Conservation (phyloP, 306 rosid genomes). For the Malus asiatica region DNA sequence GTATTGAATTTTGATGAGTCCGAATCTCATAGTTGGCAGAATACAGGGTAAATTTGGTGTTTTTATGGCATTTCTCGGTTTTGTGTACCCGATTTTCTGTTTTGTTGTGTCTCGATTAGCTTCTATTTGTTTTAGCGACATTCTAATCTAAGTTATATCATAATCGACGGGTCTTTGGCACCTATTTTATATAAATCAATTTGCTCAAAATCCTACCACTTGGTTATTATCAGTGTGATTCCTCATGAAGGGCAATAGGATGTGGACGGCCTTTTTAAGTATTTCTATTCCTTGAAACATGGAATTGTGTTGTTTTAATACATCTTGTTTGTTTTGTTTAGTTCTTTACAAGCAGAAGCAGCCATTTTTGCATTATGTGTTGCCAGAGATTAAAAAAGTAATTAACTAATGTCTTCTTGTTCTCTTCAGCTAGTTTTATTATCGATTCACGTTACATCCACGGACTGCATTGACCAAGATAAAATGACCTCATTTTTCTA, state of each 20-base stretch:
- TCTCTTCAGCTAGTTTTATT: conserved; percentile 43
- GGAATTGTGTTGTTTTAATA: conserved; percentile 10
- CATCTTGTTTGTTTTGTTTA: conserved; percentile 4
- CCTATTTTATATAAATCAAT: conserved; percentile 9
- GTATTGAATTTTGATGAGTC: neutral
- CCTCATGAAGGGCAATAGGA: conserved; percentile 22
- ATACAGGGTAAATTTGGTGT: neutral
- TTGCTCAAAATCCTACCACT: conserved; percentile 13
- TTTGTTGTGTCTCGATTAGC: conserved; percentile 17
- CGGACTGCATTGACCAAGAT: conserved; percentile 36
- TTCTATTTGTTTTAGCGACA: conserved; percentile 1
- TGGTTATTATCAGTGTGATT: conserved; percentile 37
- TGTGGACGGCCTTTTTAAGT: conserved; percentile 32
- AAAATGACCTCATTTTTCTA: conserved; percentile 26
- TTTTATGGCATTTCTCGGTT: too few relatives aligned
- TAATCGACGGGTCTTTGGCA: neutral
- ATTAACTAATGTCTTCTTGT: conserved; percentile 32
- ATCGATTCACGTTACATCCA: conserved; percentile 11
- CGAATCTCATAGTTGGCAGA: neutral
- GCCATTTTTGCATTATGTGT: conserved; percentile 32
- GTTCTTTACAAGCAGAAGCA: conserved; percentile 18
- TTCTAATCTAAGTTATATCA: too few relatives aligned
- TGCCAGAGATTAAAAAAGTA: conserved; percentile 27
- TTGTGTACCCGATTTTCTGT: neutral
- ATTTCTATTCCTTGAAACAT: conserved; percentile 49